Evolutionary conservation across 2,329 filamentous ascomycete species (phyloP).

Genomic region (Metarhizium guizhouense): DNA sequence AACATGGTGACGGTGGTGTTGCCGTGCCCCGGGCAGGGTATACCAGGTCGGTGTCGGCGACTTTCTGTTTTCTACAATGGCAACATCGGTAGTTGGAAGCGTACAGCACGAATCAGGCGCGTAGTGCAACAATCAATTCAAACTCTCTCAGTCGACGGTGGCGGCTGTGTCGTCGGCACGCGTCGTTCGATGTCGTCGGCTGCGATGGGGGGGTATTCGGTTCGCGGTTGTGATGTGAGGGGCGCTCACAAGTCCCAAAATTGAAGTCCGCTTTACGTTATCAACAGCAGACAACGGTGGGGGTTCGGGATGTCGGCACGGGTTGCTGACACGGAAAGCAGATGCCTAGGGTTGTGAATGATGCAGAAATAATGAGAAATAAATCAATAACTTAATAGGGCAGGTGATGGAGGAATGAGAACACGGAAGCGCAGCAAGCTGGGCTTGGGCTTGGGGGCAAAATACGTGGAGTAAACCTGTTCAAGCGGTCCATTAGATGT

Average conservation of each 20-base stretch:
- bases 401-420: neutral
- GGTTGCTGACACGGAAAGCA: neutral
- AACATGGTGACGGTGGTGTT: slow-evolving; percentile 63
- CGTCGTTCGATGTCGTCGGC: neutral
- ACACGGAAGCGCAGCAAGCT: neutral
- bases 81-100: slow-evolving; percentile 11
- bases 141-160: neutral
- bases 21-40: slow-evolving; percentile 67
- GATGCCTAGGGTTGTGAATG: neutral
- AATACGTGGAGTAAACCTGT: neutral
- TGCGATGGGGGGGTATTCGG: neutral
- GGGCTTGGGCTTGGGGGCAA: neutral
- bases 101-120: neutral
- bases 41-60: slow-evolving; percentile 9
- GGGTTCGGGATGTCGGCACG: neutral
- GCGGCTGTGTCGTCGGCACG: neutral
- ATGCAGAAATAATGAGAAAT: neutral
- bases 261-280: neutral
- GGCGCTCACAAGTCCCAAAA: neutral
- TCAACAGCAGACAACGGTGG: neutral
- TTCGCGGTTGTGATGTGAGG: neutral
- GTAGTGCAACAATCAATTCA: neutral
- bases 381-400: neutral
- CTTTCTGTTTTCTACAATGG: slow-evolving; percentile 6
- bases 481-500: too few relatives aligned